Base-by-base conservation (phyloP, 2,329 filamentous ascomycete species). In the Alternaria dauci region DNA sequence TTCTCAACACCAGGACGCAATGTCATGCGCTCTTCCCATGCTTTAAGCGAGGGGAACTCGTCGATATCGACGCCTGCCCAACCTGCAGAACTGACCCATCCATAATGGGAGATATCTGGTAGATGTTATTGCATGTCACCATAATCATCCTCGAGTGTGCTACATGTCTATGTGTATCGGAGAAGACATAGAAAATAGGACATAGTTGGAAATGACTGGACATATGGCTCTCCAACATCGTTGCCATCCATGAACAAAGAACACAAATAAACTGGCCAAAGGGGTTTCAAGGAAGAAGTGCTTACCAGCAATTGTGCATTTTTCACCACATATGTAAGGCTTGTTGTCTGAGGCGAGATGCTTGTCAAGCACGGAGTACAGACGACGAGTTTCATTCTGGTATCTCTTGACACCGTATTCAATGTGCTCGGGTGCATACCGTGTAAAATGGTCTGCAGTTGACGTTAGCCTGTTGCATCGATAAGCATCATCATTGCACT, bases 321-420 rank as follows among this genome's bases (percentile, higher is more conserved):
- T 87, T 75, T 91, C 87, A 36, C 91, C 91, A 5, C 86, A 83
- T 11, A 88, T 70, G 68, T 84, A 88, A 12, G 82, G 81, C 9
- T 79, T 81, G 52, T 82, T 81, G 41, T 80, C 83, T 12, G 77
- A 74, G 8, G 78, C 73, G 6, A 97, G 86, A 56, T 93, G 88
- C 48, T 85, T 87, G 72, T 96, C 89, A 60, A 96, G 81, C 20
- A 93, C 89, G 52, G 88, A 84, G 81, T 95, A 96, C 2, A 97
- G 83, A 3, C 93, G 88, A n/a, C 89, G 85, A 0, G 91, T 92
- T 81, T 97, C 93, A 75, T 92, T 95, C 73, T 85, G 82, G 81
- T 96, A 97, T 48, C 93, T 87, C 73, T 91, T 88, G 56, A 96
- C 87, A 63, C 90, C 92, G 76, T 97, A 96, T 72, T 89, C 83